Percentiles rank a stretch among this genome's conserved stretches.
Evolutionary conservation across 306 rosid genomes (phyloP).

Genomic region (Inga leiocalycina): DNA sequence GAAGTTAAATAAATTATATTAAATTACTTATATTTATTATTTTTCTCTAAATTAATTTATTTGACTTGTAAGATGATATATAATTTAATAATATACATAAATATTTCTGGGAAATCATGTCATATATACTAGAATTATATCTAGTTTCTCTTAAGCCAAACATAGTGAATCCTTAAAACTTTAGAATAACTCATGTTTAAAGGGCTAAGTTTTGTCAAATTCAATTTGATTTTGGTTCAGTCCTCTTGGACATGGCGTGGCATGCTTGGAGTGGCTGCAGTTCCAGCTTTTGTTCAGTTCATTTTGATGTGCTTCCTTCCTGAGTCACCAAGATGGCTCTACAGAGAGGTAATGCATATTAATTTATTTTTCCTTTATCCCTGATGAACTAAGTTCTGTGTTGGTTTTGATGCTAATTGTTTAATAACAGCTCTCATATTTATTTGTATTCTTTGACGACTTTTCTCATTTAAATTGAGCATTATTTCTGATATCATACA

Average conservation of each 20-base stretch:
- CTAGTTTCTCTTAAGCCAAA: no score
- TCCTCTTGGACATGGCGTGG: conserved; percentile 81
- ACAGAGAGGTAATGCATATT: conserved; percentile 54
- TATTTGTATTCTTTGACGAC: not conserved
- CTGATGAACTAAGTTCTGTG: not conserved
- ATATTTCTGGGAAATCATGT: no score
- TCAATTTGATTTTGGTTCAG: conserved; percentile 43
- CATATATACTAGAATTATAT: no score
- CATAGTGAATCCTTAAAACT: not conserved
- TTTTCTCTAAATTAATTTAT: no score
- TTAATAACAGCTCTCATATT: not conserved
- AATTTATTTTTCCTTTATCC: not conserved
- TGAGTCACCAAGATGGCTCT: conserved; percentile 91
- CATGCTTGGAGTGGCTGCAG: conserved; percentile 85
- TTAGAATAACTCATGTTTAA: not conserved
- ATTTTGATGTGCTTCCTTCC: conserved; percentile 72
- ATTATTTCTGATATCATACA: not conserved
- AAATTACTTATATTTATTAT: no score
- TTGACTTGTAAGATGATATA: no score
- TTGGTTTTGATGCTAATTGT: not conserved
- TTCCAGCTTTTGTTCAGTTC: conserved; percentile 73
- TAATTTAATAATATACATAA: no score
- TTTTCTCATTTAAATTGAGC: not conserved
- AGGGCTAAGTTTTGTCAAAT: not conserved
- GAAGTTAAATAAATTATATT: no score